Evolutionary conservation across 2,329 filamentous ascomycete genomes (phyloP), one percentile per base, ranked within the genome.

Genomic region (Tolypocladium amazonense): DNA sequence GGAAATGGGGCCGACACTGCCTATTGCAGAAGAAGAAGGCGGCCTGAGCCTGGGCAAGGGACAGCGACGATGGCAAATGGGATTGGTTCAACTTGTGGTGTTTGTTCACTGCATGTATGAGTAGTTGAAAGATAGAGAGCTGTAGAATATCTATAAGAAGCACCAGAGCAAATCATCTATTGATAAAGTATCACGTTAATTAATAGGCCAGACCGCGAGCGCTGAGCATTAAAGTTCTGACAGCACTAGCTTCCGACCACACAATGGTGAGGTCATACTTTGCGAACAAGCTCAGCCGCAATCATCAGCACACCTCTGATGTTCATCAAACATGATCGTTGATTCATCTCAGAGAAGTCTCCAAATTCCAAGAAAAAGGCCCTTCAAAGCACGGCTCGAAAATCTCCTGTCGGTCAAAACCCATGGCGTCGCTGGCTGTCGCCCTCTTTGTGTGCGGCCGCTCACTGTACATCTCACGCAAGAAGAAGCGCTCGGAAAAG

Each of bases 1-100:
- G 93, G 60, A 86, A 85, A 73, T 97, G 92, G 91, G 94, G 92
- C 23, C 80, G 85, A 58, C 95, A 97, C 73, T 99, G 94, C 72
- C 78, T 99, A 58, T 75, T 97, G 64, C 82, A 83, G 8, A 41
- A 57, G 33, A 59, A 38, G 41, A 58, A 25, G 41, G 30, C 15
- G 41, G 30, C 15, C 4, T 53, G 41, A 58, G 55, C 52, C 2
- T 5, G 2, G 35, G 2, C 20, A 6, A 18, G n/a, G 7, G 47
- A 15, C 25, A 8, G 47, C 45, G 47, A 23, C 23, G 7, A 9
- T n/a, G 20, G 30, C 8, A 35, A 8, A n/a, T 53, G n/a, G 30
- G 35, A 14, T 30, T 50, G 25, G 18, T 6, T 18, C 5, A 7
- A 4, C 4, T 18, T 8, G 15, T 6, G 9, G 15, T 11, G 3